These are phyloP conservation scores for Microsporum ferrugineum DNA, from an alignment of 2,329 filamentous ascomycete genomes.

Conservation along the genomic window DNA sequence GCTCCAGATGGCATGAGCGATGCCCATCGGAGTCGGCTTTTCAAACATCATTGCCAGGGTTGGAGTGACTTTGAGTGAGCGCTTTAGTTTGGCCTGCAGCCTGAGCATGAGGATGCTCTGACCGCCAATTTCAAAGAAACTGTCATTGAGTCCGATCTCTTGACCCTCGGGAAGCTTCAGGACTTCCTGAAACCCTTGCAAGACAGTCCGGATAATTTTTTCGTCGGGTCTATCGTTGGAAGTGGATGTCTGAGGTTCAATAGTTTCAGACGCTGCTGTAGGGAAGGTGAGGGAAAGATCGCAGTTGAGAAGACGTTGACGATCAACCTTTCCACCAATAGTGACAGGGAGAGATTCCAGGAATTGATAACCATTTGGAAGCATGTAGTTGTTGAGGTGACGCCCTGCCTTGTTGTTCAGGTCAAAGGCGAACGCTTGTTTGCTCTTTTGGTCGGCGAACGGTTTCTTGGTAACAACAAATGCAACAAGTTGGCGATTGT, in stretches of 20 bases:
- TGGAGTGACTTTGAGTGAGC: slow-evolving; percentile 4
- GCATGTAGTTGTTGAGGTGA: slow-evolving; percentile 9
- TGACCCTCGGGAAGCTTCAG: slow-evolving; percentile 6
- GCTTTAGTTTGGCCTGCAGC: slow-evolving; percentile 8
- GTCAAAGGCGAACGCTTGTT: slow-evolving; percentile 7
- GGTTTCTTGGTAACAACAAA: slow-evolving; percentile 8
- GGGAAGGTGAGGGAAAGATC: slow-evolving; percentile 6
- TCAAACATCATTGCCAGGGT: slow-evolving; percentile 9
- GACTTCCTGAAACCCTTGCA: slow-evolving; percentile 7
- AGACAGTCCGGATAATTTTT: slow-evolving; percentile 1
- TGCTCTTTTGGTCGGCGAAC: slow-evolving; percentile 6
- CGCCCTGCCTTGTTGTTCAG: slow-evolving; percentile 1
- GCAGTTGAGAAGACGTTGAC: slow-evolving; percentile 6
- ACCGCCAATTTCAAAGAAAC: slow-evolving; percentile 10
- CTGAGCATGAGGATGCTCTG: slow-evolving; percentile 9
- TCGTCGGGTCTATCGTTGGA: background rate
- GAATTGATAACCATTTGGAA: slow-evolving; percentile 10
- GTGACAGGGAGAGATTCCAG: slow-evolving; percentile 9
- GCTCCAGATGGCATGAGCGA: slow-evolving; percentile 5
- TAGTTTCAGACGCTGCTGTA: background rate
- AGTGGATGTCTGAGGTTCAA: background rate
- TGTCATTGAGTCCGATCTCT: slow-evolving; percentile 6
- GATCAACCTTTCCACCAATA: slow-evolving; percentile 9
- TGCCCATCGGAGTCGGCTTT: slow-evolving; percentile 8
- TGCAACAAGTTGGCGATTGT: slow-evolving; percentile 8